Base-by-base conservation (phyloP, 306 rosid species). In the Acacia acuminata region DNA sequence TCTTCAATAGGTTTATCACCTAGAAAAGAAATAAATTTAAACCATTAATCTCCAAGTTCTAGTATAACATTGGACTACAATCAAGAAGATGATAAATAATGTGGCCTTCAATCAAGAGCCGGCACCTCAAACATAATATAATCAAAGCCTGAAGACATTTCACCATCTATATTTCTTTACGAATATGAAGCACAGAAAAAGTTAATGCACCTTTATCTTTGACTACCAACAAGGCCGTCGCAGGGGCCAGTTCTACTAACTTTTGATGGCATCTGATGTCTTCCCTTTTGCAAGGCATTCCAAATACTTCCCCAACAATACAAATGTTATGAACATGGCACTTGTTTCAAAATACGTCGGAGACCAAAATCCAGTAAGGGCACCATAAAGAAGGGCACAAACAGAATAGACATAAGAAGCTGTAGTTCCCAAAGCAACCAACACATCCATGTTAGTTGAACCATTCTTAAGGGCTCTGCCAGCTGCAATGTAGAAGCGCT, bases 201-300 rank as follows among this genome's bases (percentile, higher is more conserved):
- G 25, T 76, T 45, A 71, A 73, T 12, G 51, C 44, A 96, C 99
- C 99, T 91, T 90, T 92, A 68, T 92, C 97, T 82, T 85, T 90
- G 82, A 92, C 81, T 82, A 96, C 88, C 86, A 94, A 82, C 73
- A 87, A 73, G 40, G 99, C 97, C 44, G 94, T 92, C 74, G 99
- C 92, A 34, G 99, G 99, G 48, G 97, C 78, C 84, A 96, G 97
- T 87, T 91, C 97, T 76, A 96, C 94, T 87, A 96, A 85, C 85
- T 96, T 96, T 92, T 96, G 89, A 96, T 96, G 88, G 99, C 99
- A 89, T 96, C 98, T 32, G 99, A 96, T 50, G 99, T 96, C 89
- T 96, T 96, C 79, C 99, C 99, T 81, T 96, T 96, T 67, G 99
- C 99, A 82, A 96, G 96, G 82, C 94, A 94, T 89, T 96, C 99